These are phyloP conservation scores for Plantago coronopus DNA, from an alignment of 305 asterid species.

Conservation along the genomic window DNA sequence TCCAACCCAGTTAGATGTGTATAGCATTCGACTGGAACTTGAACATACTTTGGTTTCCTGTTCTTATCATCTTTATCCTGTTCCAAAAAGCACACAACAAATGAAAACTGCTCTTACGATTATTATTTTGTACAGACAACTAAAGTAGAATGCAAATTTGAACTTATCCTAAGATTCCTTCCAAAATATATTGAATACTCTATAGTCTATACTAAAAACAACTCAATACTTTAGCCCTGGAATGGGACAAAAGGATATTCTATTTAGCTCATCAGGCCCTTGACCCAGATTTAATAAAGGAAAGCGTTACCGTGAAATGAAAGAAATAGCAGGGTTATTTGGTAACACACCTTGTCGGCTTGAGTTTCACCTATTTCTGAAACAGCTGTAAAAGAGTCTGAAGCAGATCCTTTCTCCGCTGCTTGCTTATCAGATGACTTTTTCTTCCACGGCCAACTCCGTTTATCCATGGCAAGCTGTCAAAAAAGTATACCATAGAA, in stretches of 20 bases:
- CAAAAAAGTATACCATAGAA: conserved; percentile 7
- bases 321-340: neutral
- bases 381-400: conserved; percentile 10
- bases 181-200: no score
- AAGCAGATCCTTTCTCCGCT: conserved; percentile 40
- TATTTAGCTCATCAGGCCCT: no score
- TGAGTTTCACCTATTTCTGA: conserved; percentile 40
- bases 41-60: conserved; percentile 85
- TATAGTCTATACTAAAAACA: no score
- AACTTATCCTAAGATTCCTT: no score
- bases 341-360: conserved; percentile 52
- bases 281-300: neutral
- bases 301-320: neutral
- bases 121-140: no score
- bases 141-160: no score
- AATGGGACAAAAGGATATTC: no score
- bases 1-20: conserved; percentile 82
- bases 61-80: conserved; percentile 47
- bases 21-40: conserved; percentile 80
- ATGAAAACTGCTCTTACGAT: neutral
- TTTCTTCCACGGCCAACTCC: conserved; percentile 99
- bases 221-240: no score
- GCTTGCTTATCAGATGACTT: conserved; percentile 78
- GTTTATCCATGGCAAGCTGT: conserved; percentile 64
- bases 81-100: conserved; percentile 3